Conservation (phyloP, 2,329 filamentous ascomycete species). For the Colletotrichum plurivorum region DNA sequence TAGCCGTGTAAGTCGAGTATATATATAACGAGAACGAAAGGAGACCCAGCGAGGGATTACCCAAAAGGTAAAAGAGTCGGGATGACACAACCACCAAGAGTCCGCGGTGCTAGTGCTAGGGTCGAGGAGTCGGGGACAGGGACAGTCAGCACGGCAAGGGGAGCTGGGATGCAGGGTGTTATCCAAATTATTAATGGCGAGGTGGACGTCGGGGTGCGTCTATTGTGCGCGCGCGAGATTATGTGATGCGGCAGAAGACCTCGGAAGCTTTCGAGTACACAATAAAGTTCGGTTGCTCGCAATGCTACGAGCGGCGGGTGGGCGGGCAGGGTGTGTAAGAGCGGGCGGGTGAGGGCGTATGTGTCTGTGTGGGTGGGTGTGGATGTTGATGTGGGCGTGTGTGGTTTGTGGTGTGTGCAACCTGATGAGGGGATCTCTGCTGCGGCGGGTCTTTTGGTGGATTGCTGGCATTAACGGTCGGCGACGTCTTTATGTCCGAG, state of each 20-base stretch:
- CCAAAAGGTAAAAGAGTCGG: conserved; percentile 33
- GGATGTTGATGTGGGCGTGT: conserved; percentile 28
- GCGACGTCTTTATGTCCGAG: conserved; percentile 59
- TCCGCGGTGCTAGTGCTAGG: conserved; percentile 32
- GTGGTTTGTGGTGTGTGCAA: conserved; percentile 10
- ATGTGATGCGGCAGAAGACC: conserved; percentile 33
- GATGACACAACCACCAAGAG: conserved; percentile 38
- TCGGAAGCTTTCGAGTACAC: conserved; percentile 37
- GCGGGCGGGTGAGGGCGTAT: conserved; percentile 29
- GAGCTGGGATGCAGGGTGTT: conserved; percentile 35
- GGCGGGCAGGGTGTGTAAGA: conserved; percentile 10
- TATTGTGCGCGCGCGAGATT: conserved; percentile 39
- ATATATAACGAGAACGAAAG: conserved; percentile 37
- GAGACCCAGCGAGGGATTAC: conserved; percentile 28
- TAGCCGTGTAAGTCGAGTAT: conserved; percentile 37
- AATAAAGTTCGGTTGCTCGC: conserved; percentile 37
- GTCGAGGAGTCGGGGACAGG: conserved; percentile 30
- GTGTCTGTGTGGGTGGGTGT: not conserved
- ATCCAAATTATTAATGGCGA: conserved; percentile 41
- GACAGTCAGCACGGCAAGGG: conserved; percentile 35
- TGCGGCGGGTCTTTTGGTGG: conserved; percentile 1
- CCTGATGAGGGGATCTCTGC: too few species aligned
- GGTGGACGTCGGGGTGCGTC: conserved; percentile 36
- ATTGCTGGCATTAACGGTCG: conserved; percentile 47
- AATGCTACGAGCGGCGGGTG: conserved; percentile 24